Base-by-base conservation (phyloP, 179 eudicot species). In the Carnegiea gigantea region DNA sequence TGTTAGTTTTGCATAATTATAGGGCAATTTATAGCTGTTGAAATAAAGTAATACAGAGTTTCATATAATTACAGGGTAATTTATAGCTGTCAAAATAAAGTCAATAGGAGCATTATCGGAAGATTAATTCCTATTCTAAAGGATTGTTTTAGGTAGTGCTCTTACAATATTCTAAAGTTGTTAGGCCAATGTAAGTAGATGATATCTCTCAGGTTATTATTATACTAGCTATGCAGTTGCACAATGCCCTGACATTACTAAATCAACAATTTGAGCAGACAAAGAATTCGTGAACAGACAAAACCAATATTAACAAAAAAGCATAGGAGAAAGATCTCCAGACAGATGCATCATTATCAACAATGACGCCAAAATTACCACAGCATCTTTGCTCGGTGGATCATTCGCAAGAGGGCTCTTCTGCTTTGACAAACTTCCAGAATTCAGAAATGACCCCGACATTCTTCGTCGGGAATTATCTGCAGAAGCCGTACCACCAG, bases 341-440 rank as follows among this genome's bases (percentile, higher is more conserved):
- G 49, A 40, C 49, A 44, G 11, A 70, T 68, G 26, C 6, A 70
- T 70, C 43, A 70, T 70, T 48, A 68, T 6, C 59, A 75, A 75
- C 21, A 0, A 70, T 18, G 33, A 17, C 43, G 44, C 51, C 40
- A 28, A 30, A 65, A 82, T 91, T 78, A 93, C 98, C 89, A 78
- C 81, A 81, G 91, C 85, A 86, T 95, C 97, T 84, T 87, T 93
- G 91, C 93, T 91, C 73, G 87, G 70, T 85, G 93, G 85, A 86
- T 95, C 97, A 86, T 83, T 89, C 81, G 92, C 86, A 84, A 86
- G 87, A n/a, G 97, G 95, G 81, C 89, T 89, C 87, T 91, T 96
- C 89, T 93, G 93, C 91, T 82, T 94, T 40, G 87, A 75, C 26
- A 88, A 84, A 83, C 77, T 92, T 87, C 93, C 95, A 68, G 90